Evolutionary conservation across 2,329 filamentous ascomycete genomes (phyloP), one percentile per base, ranked within the genome.

Genomic region (Endocalyx cinctus): DNA sequence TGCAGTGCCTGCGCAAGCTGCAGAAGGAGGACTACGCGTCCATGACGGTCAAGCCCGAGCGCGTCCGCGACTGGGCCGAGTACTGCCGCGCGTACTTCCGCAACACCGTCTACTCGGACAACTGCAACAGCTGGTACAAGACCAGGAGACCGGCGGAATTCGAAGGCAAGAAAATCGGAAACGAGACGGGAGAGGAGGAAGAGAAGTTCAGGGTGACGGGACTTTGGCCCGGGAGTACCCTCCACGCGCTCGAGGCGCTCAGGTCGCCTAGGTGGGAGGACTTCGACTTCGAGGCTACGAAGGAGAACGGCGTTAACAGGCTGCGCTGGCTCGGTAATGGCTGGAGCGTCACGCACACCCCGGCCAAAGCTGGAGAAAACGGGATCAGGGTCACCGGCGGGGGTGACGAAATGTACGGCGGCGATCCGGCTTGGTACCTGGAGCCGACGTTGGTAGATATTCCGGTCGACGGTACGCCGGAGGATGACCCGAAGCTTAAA

Each of bases 81-180:
- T 73, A 69, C 46, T 60, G 64, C 20, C 59, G 64, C 25, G 60
- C 62, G 31, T 69, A 73, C 43, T 69, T 74, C 47, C 58, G 63
- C 42, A 48, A 58, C 5, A 71, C 66, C 0, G 68, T 73, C 3
- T 73, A 70, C 48, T 52, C 59, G 5, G 67, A 66, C 25, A 49
- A 55, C 8, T 77, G 72, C 50, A 64, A 63, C 38, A 70, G 66
- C 33, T 77, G 72, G 72, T 77, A 77, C 48, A 69, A 70, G 47
- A 59, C 62, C 19, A n/a, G n/a, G n/a, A n/a, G n/a, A n/a, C n/a
- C n/a, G n/a, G n/a, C n/a, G n/a, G n/a, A n/a, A n/a, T n/a, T n/a
- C n/a, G 59, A 63, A 8, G 59, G 59, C 14, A n/a, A n/a, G n/a
- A n/a, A n/a, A n/a, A n/a, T n/a, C n/a, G n/a, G n/a, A n/a, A n/a